phyloP scores from a whole-genome alignment of 257 asterid genomes.

The Ocimum tenuiflorum region DNA sequence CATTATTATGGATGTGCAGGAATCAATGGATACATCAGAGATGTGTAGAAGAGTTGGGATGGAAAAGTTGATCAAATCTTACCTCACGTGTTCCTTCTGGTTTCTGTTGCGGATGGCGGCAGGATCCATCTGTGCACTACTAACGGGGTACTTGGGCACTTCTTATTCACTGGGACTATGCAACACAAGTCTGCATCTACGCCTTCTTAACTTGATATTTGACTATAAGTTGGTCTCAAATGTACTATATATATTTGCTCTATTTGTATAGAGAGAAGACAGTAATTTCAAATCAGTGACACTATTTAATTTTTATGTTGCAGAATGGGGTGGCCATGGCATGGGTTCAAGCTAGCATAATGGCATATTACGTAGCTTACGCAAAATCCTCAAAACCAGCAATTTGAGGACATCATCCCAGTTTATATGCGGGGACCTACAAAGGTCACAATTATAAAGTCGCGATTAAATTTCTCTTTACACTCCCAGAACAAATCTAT shows the following conservation, averaged over 20 bases:
- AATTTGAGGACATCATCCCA: conserved; percentile 34
- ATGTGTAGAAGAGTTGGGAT: conserved; percentile 35
- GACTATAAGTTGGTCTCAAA: conserved; percentile 22
- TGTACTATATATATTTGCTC: too few species aligned
- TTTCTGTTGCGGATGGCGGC: conserved; percentile 41
- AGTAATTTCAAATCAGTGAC: background rate
- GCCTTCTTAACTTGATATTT: conserved; percentile 44
- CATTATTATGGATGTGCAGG: too few species aligned
- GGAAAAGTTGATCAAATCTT: conserved; percentile 36
- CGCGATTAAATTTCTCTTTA: background rate
- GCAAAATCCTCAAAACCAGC: conserved; percentile 46
- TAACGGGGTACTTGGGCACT: conserved; percentile 44
- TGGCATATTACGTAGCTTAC: conserved; percentile 45
- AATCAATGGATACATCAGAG: conserved; percentile 46
- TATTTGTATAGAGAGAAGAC: too few species aligned
- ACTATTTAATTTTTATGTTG: conserved; percentile 8
- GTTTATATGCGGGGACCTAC: conserved; percentile 21
- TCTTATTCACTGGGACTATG: conserved; percentile 23
- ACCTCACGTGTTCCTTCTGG: conserved; percentile 54
- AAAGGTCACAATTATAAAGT: conserved; percentile 28
- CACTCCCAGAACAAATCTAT: background rate
- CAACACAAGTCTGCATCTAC: conserved; percentile 37
- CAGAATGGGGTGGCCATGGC: conserved; percentile 51
- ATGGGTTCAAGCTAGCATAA: conserved; percentile 44
- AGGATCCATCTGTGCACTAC: conserved; percentile 36